Evolutionary conservation across 2,329 filamentous ascomycete genomes (phyloP).

Genomic region (Akanthomyces dipterigenus): DNA sequence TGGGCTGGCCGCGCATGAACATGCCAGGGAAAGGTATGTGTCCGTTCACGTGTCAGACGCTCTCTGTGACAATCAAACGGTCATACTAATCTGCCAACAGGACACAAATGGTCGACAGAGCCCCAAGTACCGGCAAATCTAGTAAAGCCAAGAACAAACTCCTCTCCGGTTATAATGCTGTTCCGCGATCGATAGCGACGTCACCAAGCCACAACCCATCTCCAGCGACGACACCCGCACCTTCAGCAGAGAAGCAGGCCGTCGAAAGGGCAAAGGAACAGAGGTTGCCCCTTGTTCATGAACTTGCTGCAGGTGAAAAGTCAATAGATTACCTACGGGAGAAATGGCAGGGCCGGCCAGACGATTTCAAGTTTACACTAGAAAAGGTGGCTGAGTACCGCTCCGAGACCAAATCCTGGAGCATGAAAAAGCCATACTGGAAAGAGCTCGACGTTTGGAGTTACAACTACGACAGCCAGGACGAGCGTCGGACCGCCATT

Average conservation of each 20-base stretch:
- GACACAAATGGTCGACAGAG: conserved; percentile 29
- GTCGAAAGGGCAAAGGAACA: conserved; percentile 48
- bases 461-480: conserved; percentile 47
- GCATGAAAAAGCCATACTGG: conserved; percentile 50
- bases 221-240: conserved; percentile 42
- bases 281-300: conserved; percentile 50
- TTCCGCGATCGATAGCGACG: conserved; percentile 37
- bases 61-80: background rate
- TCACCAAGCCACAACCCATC: conserved; percentile 53
- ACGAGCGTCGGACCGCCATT: conserved; percentile 53
- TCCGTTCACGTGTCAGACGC: background rate
- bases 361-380: conserved; percentile 48
- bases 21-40: conserved; percentile 30
- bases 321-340: conserved; percentile 41
- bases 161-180: conserved; percentile 32
- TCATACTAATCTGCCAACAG: conserved; percentile 25
- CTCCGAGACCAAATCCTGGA: conserved; percentile 43
- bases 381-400: conserved; percentile 53
- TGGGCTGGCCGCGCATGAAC: conserved; percentile 29
- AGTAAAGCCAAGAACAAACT: conserved; percentile 37
- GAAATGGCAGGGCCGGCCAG: conserved; percentile 44
- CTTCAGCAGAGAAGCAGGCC: conserved; percentile 44
- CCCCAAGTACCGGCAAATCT: conserved; percentile 26
- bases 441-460: conserved; percentile 60
- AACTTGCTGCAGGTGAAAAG: conserved; percentile 49